phyloP scores from a whole-genome alignment of 164 flowering plant genomes.

The Umbellularia californica region DNA sequence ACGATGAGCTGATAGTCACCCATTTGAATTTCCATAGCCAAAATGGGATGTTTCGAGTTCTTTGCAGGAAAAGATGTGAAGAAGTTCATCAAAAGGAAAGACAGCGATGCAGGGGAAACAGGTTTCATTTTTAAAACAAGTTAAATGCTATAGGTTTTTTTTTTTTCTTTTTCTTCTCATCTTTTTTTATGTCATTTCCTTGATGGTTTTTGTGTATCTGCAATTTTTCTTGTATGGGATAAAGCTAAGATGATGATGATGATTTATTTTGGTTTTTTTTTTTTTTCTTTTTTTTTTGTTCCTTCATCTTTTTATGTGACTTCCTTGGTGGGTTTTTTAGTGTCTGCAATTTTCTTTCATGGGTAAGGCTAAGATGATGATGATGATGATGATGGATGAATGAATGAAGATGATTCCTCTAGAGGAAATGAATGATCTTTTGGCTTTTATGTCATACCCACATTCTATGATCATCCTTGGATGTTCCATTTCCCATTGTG shows the following conservation, averaged over 20 bases:
- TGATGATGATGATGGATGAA: not conserved
- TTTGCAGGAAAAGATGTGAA: not conserved
- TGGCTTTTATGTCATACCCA: too few species aligned
- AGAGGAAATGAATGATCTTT: too few species aligned
- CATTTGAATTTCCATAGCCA: not conserved
- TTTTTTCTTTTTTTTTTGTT: not conserved
- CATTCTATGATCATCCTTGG: too few species aligned
- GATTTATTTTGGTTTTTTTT: not conserved
- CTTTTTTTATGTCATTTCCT: not conserved
- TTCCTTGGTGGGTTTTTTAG: not conserved
- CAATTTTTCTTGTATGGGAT: not conserved
- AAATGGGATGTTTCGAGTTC: not conserved
- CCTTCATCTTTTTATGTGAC: not conserved
- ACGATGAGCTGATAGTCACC: not conserved
- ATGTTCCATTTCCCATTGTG: too few species aligned
- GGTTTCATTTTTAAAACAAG: slow-evolving; percentile 24
- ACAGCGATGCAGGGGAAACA: slow-evolving; percentile 80
- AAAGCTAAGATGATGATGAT: not conserved
- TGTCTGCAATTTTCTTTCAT: not conserved
- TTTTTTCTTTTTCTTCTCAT: too few species aligned
- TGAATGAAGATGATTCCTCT: too few species aligned
- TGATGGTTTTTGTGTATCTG: not conserved
- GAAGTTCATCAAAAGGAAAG: slow-evolving; percentile 58
- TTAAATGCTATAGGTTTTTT: not conserved
- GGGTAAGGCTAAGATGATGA: not conserved